phyloP scores from a whole-genome alignment of 2,329 filamentous ascomycete genomes.

The Magnaporthales sp. region DNA sequence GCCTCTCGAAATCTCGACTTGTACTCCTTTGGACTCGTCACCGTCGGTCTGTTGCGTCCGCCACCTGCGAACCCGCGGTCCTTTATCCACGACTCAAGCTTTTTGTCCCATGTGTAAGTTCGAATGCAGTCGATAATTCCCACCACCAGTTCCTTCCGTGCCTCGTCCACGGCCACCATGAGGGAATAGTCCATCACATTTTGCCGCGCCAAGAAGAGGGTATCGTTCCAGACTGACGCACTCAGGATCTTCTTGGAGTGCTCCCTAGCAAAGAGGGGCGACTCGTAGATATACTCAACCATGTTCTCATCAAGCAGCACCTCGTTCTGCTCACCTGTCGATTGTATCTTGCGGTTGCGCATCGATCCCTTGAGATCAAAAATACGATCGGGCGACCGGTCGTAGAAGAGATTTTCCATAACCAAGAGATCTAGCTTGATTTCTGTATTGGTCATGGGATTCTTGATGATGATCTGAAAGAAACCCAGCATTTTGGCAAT shows the following conservation, averaged over 20 bases:
- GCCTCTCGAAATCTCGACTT: conserved; percentile 92
- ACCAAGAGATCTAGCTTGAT: conserved; percentile 90
- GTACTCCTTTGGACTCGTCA: conserved; percentile 96
- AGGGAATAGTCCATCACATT: conserved; percentile 99
- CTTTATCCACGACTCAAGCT: conserved; percentile 99
- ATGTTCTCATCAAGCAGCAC: conserved; percentile 97
- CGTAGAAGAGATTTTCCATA: conserved; percentile 98
- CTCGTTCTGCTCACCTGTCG: conserved; percentile 91
- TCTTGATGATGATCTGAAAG: conserved; percentile 96
- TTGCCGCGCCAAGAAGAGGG: conserved; percentile 84
- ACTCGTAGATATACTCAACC: conserved; percentile 98
- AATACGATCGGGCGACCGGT: conserved; percentile 78
- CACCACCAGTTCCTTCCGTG: conserved; percentile 82
- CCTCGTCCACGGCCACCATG: conserved; percentile 96
- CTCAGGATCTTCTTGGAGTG: conserved; percentile 91
- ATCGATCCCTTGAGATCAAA: conserved; percentile 98
- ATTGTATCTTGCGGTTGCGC: conserved; percentile 95
- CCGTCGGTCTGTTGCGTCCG: conserved; percentile 77
- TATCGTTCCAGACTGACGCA: conserved; percentile 95
- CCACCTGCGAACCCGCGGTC: conserved; percentile 77
- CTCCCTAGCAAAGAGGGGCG: conserved; percentile 87
- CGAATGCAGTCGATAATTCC: conserved; percentile 98
- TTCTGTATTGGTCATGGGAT: conserved; percentile 81
- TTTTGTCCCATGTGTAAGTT: conserved; percentile 99
- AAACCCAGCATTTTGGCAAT: conserved; percentile 99